Evolutionary conservation across 1,139 yeast genomes (phyloP).

Genomic region (Candida sojae): DNA sequence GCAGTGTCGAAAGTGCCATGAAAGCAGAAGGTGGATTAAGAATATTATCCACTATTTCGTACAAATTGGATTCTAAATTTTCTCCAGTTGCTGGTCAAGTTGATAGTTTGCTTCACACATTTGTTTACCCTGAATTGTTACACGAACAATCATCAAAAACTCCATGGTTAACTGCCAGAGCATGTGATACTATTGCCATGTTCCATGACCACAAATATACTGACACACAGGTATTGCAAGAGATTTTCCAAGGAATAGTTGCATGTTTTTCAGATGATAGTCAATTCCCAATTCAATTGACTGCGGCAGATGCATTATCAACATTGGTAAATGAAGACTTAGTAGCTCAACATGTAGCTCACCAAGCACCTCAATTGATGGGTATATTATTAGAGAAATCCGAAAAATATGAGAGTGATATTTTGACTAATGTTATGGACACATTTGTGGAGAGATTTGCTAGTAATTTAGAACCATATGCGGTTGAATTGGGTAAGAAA

Average conservation of each 20-base stretch:
- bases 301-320: slow-evolving; percentile 56
- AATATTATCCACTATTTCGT: slow-evolving; percentile 47
- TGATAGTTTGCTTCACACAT: slow-evolving; percentile 45
- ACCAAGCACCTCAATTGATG: slow-evolving; percentile 55
- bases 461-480: slow-evolving; percentile 56
- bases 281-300: slow-evolving; percentile 52
- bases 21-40: slow-evolving; percentile 54
- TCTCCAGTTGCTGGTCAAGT: slow-evolving; percentile 50
- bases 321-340: slow-evolving; percentile 49
- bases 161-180: slow-evolving; percentile 57
- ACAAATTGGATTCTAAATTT: slow-evolving; percentile 36
- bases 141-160: slow-evolving; percentile 29
- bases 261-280: slow-evolving; percentile 43
- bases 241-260: slow-evolving; percentile 47
- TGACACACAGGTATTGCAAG: slow-evolving; percentile 43
- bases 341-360: slow-evolving; percentile 48
- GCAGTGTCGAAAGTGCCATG: slow-evolving; percentile 34
- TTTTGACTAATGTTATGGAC: slow-evolving; percentile 57
- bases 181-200: slow-evolving; percentile 56
- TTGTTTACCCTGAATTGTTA: slow-evolving; percentile 48
- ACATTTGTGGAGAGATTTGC: slow-evolving; percentile 56
- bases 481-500: slow-evolving; percentile 48
- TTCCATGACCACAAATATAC: slow-evolving; percentile 39
- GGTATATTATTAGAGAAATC: slow-evolving; percentile 52
- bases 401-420: slow-evolving; percentile 52